These are phyloP conservation scores for Dothistroma septosporum DNA, from an alignment of 2,329 filamentous ascomycete genomes.

Conservation along the genomic window DNA sequence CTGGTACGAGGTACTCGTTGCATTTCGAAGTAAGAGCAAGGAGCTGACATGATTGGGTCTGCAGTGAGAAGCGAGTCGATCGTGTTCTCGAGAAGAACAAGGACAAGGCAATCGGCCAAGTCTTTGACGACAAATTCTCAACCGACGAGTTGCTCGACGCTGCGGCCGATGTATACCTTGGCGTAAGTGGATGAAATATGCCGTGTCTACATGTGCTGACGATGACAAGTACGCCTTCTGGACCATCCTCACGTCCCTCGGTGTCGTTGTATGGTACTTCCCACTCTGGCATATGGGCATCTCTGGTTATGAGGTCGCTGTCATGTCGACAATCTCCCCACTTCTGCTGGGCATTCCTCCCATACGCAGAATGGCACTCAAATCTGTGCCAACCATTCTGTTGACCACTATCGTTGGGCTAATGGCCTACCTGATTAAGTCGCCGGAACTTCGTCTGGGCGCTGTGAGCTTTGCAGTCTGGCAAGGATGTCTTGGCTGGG, in stretches of 20 bases:
- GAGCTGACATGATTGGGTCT: conserved; percentile 6
- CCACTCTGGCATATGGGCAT: conserved; percentile 99
- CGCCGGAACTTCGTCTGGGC: conserved; percentile 72
- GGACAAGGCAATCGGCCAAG: conserved; percentile 65
- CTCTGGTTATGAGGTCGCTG: conserved; percentile 86
- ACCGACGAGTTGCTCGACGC: conserved; percentile 74
- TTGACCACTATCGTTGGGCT: conserved; percentile 75
- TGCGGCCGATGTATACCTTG: conserved; percentile 84
- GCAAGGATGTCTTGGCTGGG: conserved; percentile 79
- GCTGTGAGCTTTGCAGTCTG: conserved; percentile 75
- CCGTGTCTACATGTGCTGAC: conserved; percentile 7
- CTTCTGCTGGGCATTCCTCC: conserved; percentile 68
- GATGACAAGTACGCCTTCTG: conserved; percentile 77
- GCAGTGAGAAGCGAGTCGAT: conserved; percentile 31
- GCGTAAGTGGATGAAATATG: conserved; percentile 54
- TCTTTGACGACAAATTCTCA: conserved; percentile 68
- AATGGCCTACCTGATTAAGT: conserved; percentile 69
- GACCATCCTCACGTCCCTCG: conserved; percentile 87
- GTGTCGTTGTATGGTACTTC: conserved; percentile 93
- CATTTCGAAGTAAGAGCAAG: neutral
- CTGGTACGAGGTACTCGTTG: conserved; percentile 48
- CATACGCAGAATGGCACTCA: conserved; percentile 64
- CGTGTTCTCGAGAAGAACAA: conserved; percentile 49
- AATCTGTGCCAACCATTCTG: conserved; percentile 60
- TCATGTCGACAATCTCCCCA: conserved; percentile 80